A percentile compares a stretch with the other conserved stretches of the same genome.
Conservation (phyloP, 768 basidiomycete genomes). For the Phlebiopsis gigantea region DNA sequence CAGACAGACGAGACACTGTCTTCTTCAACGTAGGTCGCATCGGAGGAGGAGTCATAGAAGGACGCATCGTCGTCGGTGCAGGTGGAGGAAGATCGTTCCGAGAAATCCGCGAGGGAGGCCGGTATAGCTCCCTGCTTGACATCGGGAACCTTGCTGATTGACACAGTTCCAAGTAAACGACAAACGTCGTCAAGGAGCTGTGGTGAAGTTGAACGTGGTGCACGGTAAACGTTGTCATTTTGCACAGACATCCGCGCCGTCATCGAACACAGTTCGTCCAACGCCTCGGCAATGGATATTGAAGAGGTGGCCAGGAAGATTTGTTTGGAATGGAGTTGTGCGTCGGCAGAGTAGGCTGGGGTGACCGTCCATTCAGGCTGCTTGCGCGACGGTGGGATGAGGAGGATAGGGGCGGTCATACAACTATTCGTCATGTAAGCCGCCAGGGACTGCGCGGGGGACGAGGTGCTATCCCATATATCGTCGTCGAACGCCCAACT, state of each 20-base stretch:
- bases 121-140: not conserved
- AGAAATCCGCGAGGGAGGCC: not conserved
- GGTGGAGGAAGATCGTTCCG: not conserved
- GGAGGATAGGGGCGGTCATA: not conserved
- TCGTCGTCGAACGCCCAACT: no score
- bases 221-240: not conserved
- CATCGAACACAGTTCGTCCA: conserved; percentile 3
- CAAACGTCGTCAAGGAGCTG: not conserved
- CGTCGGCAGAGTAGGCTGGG: not conserved
- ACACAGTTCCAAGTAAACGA: not conserved
- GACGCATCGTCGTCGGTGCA: not conserved
- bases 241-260: not conserved
- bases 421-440: not conserved
- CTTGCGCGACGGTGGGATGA: not conserved
- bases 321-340: not conserved
- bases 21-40: not conserved
- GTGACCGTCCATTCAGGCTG: not conserved
- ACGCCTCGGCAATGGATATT: not conserved
- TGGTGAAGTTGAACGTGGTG: not conserved
- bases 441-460: not conserved
- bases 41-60: not conserved
- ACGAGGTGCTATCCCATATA: not conserved
- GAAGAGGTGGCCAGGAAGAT: not conserved
- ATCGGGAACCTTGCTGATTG: not conserved
- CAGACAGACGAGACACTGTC: not conserved